phyloP scores from a whole-genome alignment of 2,329 filamentous ascomycete genomes.

The Clonostachys sp. region DNA sequence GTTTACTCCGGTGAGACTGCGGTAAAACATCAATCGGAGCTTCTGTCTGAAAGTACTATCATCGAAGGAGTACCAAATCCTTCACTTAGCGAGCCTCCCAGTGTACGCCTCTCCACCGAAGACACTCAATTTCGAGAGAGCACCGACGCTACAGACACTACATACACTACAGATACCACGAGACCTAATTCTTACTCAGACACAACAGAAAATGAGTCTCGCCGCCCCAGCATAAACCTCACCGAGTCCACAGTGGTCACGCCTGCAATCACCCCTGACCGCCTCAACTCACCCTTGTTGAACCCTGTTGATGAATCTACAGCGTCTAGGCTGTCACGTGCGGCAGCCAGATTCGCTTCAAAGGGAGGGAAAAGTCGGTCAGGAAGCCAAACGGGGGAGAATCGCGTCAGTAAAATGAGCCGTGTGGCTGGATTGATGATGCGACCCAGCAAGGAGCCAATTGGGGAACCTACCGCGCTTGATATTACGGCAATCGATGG shows the following conservation, averaged over 20 bases:
- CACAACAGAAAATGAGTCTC: constrained; percentile 26
- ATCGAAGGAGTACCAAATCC: too few relatives aligned
- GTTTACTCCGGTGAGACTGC: neutral
- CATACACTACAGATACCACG: constrained; percentile 9
- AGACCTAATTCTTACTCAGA: constrained; percentile 28
- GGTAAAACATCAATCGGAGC: neutral
- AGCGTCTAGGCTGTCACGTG: constrained; percentile 49
- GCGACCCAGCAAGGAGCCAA: constrained; percentile 44
- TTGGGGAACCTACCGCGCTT: constrained; percentile 26
- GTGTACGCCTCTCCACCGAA: constrained; percentile 52
- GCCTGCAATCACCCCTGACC: constrained; percentile 27
- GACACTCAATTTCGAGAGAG: constrained; percentile 45
- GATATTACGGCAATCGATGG: constrained; percentile 17
- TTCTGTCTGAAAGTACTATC: constrained; percentile 9
- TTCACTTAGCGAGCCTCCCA: constrained; percentile 31
- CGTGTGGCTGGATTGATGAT: constrained; percentile 48
- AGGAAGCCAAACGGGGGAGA: constrained; percentile 53
- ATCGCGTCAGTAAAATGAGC: constrained; percentile 52
- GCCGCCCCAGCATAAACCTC: constrained; percentile 46
- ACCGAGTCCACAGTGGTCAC: constrained; percentile 37
- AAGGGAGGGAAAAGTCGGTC: constrained; percentile 46
- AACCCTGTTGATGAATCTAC: constrained; percentile 50
- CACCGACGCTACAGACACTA: constrained; percentile 33
- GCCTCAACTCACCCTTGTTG: constrained; percentile 23
- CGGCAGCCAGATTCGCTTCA: constrained; percentile 49